phyloP scores from a whole-genome alignment of 139 green algal genomes.

The Tetradesmus lagerheimii region DNA sequence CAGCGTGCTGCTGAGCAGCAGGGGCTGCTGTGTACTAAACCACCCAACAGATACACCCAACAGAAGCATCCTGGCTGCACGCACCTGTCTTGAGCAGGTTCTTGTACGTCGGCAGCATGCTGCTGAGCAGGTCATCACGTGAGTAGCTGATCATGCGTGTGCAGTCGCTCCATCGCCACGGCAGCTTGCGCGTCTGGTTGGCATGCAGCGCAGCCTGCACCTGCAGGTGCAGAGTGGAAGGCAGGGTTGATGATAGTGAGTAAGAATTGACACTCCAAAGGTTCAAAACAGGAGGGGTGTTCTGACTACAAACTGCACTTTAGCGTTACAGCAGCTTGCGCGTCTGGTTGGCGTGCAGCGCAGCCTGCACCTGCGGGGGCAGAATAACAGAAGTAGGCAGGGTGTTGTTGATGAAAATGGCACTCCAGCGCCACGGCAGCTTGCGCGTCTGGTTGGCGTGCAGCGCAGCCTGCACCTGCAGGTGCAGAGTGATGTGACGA shows the following conservation, averaged over 20 bases:
- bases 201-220: slow-evolving; percentile 67
- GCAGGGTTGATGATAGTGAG: too few relatives aligned
- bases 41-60: not conserved
- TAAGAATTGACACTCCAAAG: too few relatives aligned
- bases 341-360: slow-evolving; percentile 51
- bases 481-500: too few relatives aligned
- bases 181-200: slow-evolving; percentile 64
- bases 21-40: too few relatives aligned
- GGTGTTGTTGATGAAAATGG: too few relatives aligned
- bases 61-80: not conserved
- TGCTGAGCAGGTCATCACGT: slow-evolving; percentile 71
- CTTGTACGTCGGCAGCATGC: slow-evolving; percentile 76
- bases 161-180: slow-evolving; percentile 69
- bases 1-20: slow-evolving; percentile 79
- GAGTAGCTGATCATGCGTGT: slow-evolving; percentile 67
- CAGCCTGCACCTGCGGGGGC: not conserved
- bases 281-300: too few relatives aligned
- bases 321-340: too few relatives aligned
- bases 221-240: not conserved
- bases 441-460: slow-evolving; percentile 70
- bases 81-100: slow-evolving; percentile 59
- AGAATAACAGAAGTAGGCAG: not conserved
- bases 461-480: too few relatives aligned
- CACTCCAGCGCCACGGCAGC: slow-evolving; percentile 67
- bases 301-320: too few relatives aligned